Conservation (phyloP, 257 asterid genomes). For the Linderniella brevidens region DNA sequence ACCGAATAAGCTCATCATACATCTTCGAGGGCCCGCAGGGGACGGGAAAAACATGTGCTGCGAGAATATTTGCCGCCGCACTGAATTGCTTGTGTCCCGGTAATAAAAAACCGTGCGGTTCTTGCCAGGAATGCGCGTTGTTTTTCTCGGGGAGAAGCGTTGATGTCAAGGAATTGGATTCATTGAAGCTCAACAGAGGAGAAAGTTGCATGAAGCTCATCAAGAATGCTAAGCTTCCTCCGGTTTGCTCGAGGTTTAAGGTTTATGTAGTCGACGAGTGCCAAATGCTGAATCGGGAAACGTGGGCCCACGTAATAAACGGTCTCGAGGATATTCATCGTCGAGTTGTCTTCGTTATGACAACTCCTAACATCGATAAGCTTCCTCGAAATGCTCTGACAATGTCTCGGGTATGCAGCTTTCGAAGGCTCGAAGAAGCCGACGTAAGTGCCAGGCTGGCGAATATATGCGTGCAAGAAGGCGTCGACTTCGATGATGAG, state of each 20-base stretch:
- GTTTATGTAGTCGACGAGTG: conserved; percentile 77
- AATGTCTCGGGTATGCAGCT: conserved; percentile 36
- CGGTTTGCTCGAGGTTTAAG: conserved; percentile 45
- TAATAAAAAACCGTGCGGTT: conserved; percentile 49
- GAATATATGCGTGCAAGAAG: conserved; percentile 48
- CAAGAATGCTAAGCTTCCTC: conserved; percentile 27
- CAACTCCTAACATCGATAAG: conserved; percentile 54
- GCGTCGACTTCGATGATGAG: conserved; percentile 41
- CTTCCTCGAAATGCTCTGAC: conserved; percentile 46
- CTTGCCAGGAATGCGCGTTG: conserved; percentile 52
- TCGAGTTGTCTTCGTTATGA: conserved; percentile 45
- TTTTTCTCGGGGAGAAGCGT: conserved; percentile 58
- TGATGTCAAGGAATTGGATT: conserved; percentile 56
- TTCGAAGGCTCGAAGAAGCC: conserved; percentile 42
- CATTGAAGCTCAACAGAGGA: conserved; percentile 31
- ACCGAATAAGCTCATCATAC: conserved; percentile 35
- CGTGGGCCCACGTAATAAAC: conserved; percentile 47
- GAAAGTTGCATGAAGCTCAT: conserved; percentile 32
- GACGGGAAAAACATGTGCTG: conserved; percentile 75
- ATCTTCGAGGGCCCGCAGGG: conserved; percentile 89
- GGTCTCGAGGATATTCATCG: conserved; percentile 36
- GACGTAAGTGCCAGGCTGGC: conserved; percentile 29
- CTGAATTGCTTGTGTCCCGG: conserved; percentile 54
- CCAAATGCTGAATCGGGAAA: conserved; percentile 52
- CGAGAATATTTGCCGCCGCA: conserved; percentile 84